Percentiles rank a stretch among this genome's conserved stretches.
Conservation (phyloP, 164 flowering plant species). For the Dillenia turbinata region DNA sequence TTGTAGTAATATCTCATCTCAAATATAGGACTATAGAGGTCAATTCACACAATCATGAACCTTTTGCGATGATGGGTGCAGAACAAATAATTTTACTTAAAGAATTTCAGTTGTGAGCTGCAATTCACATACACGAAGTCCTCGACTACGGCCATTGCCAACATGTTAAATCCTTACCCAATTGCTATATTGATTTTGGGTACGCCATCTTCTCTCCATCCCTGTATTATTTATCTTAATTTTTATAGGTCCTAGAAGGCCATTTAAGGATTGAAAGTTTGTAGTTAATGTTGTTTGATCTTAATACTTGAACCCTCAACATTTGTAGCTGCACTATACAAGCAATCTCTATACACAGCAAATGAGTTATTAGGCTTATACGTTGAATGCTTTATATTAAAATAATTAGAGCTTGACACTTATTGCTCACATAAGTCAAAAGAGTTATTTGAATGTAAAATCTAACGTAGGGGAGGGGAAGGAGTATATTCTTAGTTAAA, state of each 20-base stretch:
- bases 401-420: too few relatives aligned
- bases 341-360: constrained; percentile 47
- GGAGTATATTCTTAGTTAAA: too few relatives aligned
- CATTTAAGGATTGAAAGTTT: neutral
- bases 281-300: constrained; percentile 25
- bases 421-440: too few relatives aligned
- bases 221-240: constrained; percentile 31
- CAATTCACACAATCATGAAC: too few relatives aligned
- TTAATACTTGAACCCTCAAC: constrained; percentile 55
- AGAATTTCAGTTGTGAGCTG: constrained; percentile 46
- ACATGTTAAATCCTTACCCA: constrained; percentile 33
- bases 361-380: constrained; percentile 50
- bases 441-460: too few relatives aligned
- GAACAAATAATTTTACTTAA: constrained; percentile 34
- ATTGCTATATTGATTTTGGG: constrained; percentile 42
- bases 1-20: too few relatives aligned
- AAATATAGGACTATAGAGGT: too few relatives aligned
- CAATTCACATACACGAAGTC: constrained; percentile 68
- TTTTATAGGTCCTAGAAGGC: neutral
- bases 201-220: constrained; percentile 40
- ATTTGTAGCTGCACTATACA: constrained; percentile 42
- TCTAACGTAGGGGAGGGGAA: too few relatives aligned
- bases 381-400: too few relatives aligned
- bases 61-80: too few relatives aligned
- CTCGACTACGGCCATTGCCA: constrained; percentile 63